Conservation (phyloP, 371 early-diverging fungal genomes). For the Mortierella sp. region DNA sequence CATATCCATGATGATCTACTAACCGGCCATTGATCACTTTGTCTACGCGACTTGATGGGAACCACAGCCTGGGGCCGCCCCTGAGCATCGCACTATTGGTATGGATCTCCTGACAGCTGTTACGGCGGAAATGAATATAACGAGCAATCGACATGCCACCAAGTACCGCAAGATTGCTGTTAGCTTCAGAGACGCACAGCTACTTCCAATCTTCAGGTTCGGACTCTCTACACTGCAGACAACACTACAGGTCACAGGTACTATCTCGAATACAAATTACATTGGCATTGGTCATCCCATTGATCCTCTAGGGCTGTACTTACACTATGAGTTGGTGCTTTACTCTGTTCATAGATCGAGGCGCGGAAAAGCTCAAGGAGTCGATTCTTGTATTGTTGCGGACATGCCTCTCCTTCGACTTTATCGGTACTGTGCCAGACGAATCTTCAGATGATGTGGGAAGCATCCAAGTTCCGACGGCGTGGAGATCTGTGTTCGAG, state of each 20-base stretch:
- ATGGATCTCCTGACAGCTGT: slow-evolving; percentile 66
- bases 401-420: slow-evolving; percentile 85
- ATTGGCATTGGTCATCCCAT: neutral
- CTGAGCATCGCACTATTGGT: slow-evolving; percentile 73
- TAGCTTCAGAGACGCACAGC: slow-evolving; percentile 85
- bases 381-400: slow-evolving; percentile 71
- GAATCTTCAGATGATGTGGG: slow-evolving; percentile 88
- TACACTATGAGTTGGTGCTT: neutral
- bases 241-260: slow-evolving; percentile 26
- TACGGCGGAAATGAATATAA: slow-evolving; percentile 71
- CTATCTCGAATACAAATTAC: no score
- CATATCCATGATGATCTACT: neutral
- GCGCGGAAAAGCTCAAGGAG: slow-evolving; percentile 67
- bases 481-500: slow-evolving; percentile 83
- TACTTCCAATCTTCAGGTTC: slow-evolving; percentile 77
- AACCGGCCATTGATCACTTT: neutral
- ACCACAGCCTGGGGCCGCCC: no score
- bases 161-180: slow-evolving; percentile 73
- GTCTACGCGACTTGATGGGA: slow-evolving; percentile 71
- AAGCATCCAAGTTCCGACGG: slow-evolving; percentile 81
- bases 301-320: neutral
- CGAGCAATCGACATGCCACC: slow-evolving; percentile 57
- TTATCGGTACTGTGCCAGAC: slow-evolving; percentile 86
- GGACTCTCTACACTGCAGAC: slow-evolving; percentile 67
- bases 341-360: slow-evolving; percentile 44